Percentiles rank a stretch among this genome's conserved stretches.
Evolutionary conservation across 257 asterid genomes (phyloP).

Genomic region (Voacanga thouarsii): DNA sequence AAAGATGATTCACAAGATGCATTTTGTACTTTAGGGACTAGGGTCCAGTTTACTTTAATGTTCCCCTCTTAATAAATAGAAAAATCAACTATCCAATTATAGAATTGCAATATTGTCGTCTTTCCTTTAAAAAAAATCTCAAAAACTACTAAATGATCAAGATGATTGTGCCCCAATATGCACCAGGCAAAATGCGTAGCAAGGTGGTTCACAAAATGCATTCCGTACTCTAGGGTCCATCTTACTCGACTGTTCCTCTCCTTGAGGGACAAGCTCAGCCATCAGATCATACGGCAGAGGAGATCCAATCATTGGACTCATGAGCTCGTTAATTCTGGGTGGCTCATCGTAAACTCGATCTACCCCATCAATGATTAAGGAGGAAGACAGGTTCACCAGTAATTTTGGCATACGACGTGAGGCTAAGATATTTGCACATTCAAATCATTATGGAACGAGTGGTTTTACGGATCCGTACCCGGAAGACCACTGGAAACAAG

Average conservation of each 20-base stretch:
- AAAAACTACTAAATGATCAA: not conserved
- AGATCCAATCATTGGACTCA: not conserved
- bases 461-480: constrained; percentile 50
- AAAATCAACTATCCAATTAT: too few species aligned
- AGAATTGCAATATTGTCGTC: too few species aligned
- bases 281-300: not conserved
- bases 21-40: too few species aligned
- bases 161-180: not conserved
- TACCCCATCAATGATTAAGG: constrained; percentile 12
- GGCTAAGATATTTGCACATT: not conserved
- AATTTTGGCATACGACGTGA: not conserved
- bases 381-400: not conserved
- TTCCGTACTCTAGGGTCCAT: constrained; percentile 2
- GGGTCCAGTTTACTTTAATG: too few species aligned
- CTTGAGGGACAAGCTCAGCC: not conserved
- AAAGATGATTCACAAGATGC: too few species aligned
- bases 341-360: not conserved
- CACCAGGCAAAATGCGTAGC: not conserved
- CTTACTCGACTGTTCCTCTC: not conserved
- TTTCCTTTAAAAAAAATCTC: too few species aligned
- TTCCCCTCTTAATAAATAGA: too few species aligned
- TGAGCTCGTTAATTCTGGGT: not conserved
- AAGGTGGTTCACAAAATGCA: not conserved
- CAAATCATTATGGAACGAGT: constrained; percentile 18
- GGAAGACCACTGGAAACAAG: constrained; percentile 35